Evolutionary conservation across 306 rosid species (phyloP).

Genomic region (Castanea crenata): DNA sequence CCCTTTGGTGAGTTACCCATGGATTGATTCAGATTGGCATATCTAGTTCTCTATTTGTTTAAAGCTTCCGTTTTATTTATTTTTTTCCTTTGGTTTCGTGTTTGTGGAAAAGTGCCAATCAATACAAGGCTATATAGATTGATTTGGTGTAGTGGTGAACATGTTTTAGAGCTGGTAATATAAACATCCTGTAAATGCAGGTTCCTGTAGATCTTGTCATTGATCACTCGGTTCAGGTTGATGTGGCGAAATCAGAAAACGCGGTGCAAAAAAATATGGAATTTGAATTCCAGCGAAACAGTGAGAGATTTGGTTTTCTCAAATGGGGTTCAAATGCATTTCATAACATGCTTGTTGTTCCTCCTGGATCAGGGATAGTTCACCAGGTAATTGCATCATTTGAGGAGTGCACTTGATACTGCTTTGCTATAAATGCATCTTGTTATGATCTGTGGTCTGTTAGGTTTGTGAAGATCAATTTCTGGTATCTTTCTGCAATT

Average conservation of each 20-base stretch:
- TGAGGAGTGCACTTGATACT: neutral
- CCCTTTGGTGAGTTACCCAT: constrained; percentile 68
- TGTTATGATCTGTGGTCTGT: neutral
- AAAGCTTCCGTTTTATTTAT: neutral
- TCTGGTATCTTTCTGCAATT: constrained; percentile 6
- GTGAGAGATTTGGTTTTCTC: constrained; percentile 88
- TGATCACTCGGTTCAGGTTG: constrained; percentile 98
- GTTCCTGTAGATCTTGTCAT: constrained; percentile 97
- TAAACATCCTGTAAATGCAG: constrained; percentile 39
- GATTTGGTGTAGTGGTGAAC: neutral
- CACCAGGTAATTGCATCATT: constrained; percentile 69
- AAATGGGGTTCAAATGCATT: constrained; percentile 96
- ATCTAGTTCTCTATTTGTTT: neutral
- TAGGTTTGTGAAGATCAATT: neutral
- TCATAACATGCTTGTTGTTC: constrained; percentile 91
- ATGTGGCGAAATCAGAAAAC: constrained; percentile 88
- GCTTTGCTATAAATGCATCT: neutral
- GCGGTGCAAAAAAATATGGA: constrained; percentile 95
- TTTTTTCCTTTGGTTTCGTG: neutral
- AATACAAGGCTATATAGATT: neutral
- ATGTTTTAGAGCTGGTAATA: neutral
- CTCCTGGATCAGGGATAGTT: constrained; percentile 96
- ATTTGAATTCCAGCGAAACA: constrained; percentile 79
- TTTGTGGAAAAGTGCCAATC: neutral
- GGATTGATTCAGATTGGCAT: constrained; percentile 8